phyloP scores from a whole-genome alignment of 306 rosid species.

The Vachellia pachyceras region DNA sequence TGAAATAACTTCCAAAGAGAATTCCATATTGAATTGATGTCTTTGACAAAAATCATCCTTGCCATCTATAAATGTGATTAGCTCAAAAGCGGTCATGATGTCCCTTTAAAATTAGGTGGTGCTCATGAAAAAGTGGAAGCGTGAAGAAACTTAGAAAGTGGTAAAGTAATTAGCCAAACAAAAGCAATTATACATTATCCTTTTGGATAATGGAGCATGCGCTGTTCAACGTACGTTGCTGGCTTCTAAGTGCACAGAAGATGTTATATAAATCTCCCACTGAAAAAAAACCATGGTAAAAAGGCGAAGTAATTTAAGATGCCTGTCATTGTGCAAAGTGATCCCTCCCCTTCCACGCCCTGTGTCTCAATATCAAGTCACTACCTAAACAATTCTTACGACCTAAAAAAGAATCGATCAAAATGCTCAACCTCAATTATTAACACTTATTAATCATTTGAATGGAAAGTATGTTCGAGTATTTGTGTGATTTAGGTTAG shows the following conservation, averaged over 20 bases:
- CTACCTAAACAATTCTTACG: neutral
- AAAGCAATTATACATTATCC: conserved; percentile 24
- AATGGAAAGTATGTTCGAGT: neutral
- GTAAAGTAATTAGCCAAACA: conserved; percentile 36
- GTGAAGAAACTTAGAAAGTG: conserved; percentile 46
- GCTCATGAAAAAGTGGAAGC: conserved; percentile 37
- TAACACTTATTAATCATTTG: neutral
- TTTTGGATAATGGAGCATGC: conserved; percentile 43
- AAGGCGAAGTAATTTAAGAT: neutral
- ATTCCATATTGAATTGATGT: conserved; percentile 15
- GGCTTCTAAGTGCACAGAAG: neutral
- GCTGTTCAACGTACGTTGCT: conserved; percentile 41
- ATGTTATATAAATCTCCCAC: too few relatives aligned
- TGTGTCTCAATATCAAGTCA: conserved; percentile 9
- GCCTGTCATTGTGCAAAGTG: conserved; percentile 14
- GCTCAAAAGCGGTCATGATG: conserved; percentile 25
- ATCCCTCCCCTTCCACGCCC: neutral
- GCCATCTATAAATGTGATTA: conserved; percentile 37
- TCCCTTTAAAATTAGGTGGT: conserved; percentile 43
- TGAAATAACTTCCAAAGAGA: conserved; percentile 4
- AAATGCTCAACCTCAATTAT: neutral
- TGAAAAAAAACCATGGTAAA: too few relatives aligned
- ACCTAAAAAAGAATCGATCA: neutral
- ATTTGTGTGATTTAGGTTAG: neutral
- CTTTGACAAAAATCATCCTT: conserved; percentile 39